Percentiles rank a stretch among this genome's conserved stretches.
Evolutionary conservation across 768 basidiomycete species (phyloP).

Genomic region (Russula virescens): DNA sequence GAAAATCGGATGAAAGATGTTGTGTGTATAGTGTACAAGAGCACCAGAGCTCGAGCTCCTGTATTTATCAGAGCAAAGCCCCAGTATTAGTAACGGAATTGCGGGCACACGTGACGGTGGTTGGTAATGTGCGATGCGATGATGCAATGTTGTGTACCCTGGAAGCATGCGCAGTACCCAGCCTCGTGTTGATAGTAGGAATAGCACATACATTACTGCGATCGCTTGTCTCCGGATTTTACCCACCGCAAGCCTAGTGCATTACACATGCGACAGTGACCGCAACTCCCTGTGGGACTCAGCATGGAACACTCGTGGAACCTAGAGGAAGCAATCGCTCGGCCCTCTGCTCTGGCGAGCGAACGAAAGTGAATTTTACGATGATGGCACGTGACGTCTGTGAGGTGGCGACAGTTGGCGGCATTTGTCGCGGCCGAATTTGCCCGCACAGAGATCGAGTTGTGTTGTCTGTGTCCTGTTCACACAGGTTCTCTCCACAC

Average conservation of each 20-base stretch:
- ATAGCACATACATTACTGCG: not conserved
- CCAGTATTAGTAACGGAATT: not conserved
- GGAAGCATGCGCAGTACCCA: too few species aligned
- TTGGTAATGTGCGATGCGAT: too few species aligned
- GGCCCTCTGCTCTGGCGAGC: too few species aligned
- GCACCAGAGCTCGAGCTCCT: not conserved
- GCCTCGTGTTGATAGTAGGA: not conserved
- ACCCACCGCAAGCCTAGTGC: not conserved
- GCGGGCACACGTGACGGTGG: not conserved
- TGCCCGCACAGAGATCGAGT: not conserved
- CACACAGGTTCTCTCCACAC: constrained; percentile 1
- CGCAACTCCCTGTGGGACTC: too few species aligned
- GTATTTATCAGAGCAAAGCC: too few species aligned
- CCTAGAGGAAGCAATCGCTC: not conserved
- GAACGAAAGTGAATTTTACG: too few species aligned
- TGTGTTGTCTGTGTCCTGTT: not conserved
- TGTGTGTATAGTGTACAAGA: not conserved
- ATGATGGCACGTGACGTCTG: not conserved
- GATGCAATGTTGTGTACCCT: too few species aligned
- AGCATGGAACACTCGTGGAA: too few species aligned
- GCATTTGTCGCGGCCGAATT: not conserved
- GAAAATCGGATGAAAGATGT: not conserved
- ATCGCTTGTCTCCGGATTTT: not conserved
- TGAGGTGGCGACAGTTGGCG: not conserved
- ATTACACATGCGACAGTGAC: not conserved